phyloP scores from a whole-genome alignment of 2,329 filamentous ascomycete species.

The Aspergillus bombycis region DNA sequence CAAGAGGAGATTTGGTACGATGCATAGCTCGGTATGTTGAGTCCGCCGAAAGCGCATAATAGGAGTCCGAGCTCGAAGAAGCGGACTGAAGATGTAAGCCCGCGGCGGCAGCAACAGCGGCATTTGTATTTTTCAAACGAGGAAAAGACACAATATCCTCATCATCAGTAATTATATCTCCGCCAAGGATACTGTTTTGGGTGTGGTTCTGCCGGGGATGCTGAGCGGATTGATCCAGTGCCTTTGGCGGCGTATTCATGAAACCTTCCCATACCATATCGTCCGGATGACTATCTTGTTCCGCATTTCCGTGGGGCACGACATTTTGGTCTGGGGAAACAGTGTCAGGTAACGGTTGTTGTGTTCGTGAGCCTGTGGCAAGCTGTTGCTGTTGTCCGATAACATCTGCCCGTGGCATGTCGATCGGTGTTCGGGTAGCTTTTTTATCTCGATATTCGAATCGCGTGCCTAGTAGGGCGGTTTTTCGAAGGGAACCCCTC shows the following conservation, averaged over 20 bases:
- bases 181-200: constrained; percentile 60
- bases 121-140: constrained; percentile 46
- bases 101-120: constrained; percentile 19
- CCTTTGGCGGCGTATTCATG: constrained; percentile 23
- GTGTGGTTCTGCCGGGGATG: constrained; percentile 45
- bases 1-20: constrained; percentile 43
- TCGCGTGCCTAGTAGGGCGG: constrained; percentile 71
- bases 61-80: constrained; percentile 66
- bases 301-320: constrained; percentile 20
- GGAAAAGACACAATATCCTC: constrained; percentile 74
- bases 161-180: constrained; percentile 80
- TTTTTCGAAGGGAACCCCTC: constrained; percentile 84
- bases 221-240: constrained; percentile 26
- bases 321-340: constrained; percentile 16
- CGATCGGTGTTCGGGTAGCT: constrained; percentile 15
- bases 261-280: constrained; percentile 20
- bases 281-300: constrained; percentile 12
- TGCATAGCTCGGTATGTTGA: constrained; percentile 35
- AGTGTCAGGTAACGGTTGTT: constrained; percentile 15
- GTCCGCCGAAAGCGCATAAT: constrained; percentile 55
- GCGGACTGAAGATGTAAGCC: constrained; percentile 40
- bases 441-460: constrained; percentile 41
- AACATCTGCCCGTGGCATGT: constrained; percentile 23
- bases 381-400: constrained; percentile 15
- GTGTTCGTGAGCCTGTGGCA: constrained; percentile 2